Conservation (phyloP, 768 basidiomycete species). For the Trametes sanguinea region DNA sequence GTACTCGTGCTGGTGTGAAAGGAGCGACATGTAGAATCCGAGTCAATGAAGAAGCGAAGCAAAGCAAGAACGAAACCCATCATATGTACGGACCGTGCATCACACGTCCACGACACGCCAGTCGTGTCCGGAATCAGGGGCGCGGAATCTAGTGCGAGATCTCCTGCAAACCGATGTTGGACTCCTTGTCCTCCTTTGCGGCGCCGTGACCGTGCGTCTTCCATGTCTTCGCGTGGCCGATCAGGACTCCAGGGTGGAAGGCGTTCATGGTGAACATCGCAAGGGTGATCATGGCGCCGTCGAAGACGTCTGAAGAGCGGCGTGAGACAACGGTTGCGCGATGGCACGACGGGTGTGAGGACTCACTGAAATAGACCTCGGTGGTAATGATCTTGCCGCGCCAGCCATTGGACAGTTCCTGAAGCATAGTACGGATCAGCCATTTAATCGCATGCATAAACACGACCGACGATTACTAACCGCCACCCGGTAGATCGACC, state of each 20-base stretch:
- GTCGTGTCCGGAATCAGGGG: too few relatives aligned
- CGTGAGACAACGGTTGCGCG: too few relatives aligned
- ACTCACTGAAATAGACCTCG: conserved; percentile 46
- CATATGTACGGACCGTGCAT: too few relatives aligned
- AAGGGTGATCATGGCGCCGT: conserved; percentile 37
- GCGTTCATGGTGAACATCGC: conserved; percentile 37
- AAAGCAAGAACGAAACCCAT: too few relatives aligned
- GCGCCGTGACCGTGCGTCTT: background rate
- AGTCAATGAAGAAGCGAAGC: too few relatives aligned
- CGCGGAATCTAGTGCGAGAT: too few relatives aligned
- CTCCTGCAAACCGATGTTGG: background rate
- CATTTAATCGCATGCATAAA: too few relatives aligned
- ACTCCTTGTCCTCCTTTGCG: background rate
- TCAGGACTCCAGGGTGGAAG: conserved; percentile 35
- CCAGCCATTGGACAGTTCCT: conserved; percentile 50
- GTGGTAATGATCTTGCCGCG: conserved; percentile 48
- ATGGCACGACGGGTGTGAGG: background rate
- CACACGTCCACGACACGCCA: too few relatives aligned
- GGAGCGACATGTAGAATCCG: too few relatives aligned
- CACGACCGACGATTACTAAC: conserved; percentile 31
- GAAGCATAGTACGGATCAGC: background rate
- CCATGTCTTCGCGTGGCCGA: conserved; percentile 17
- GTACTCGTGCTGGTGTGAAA: too few relatives aligned
- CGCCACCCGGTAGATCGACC: conserved; percentile 47
- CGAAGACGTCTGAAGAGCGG: conserved; percentile 29